These are phyloP conservation scores for Botrytis hyacinthi DNA, from an alignment of 2,329 filamentous ascomycete species.

Conservation along the genomic window DNA sequence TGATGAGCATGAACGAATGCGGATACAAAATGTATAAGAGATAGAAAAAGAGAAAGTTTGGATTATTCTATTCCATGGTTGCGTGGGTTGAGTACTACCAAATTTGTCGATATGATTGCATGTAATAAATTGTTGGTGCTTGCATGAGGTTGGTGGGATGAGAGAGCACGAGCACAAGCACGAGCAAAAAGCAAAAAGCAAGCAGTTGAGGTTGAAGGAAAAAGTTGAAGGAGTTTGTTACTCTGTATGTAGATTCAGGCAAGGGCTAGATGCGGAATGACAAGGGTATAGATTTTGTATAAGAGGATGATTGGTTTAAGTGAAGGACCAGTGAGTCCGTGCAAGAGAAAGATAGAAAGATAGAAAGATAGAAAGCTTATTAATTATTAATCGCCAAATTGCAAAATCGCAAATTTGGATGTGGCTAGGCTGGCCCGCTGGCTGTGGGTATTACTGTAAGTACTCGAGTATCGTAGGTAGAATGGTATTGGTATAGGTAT, in stretches of 20 bases:
- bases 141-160: neutral
- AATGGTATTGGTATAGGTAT: neutral
- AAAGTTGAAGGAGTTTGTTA: neutral
- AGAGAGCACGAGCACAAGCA: neutral
- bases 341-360: constrained; percentile 3
- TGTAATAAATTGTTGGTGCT: constrained; percentile 1
- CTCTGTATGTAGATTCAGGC: neutral
- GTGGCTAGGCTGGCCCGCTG: neutral
- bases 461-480: neutral
- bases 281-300: neutral
- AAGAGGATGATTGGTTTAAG: neutral
- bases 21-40: neutral
- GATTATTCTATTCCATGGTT: constrained; percentile 13
- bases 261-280: constrained; percentile 9
- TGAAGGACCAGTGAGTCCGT: neutral
- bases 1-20: neutral
- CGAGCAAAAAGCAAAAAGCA: neutral
- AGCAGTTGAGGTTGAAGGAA: neutral
- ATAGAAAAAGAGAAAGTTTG: neutral
- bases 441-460: too few species aligned
- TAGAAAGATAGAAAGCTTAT: constrained; percentile 8
- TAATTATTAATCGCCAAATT: neutral
- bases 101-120: neutral
- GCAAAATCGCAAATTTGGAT: neutral
- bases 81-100: neutral